phyloP scores from a whole-genome alignment of 345 rosid species.

The Hibiscus syriacus region DNA sequence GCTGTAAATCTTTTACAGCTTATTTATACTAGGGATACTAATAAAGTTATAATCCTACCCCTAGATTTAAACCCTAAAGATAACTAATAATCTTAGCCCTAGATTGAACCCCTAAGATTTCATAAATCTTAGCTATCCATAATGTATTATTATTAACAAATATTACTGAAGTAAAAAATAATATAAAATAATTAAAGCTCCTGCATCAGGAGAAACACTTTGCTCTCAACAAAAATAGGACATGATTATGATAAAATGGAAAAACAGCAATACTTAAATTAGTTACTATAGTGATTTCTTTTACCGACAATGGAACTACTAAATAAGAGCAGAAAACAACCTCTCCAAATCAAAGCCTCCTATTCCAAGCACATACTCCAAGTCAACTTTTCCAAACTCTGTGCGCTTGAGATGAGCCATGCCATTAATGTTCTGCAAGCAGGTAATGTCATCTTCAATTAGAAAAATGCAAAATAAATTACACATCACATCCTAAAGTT shows the following conservation, averaged over 20 bases:
- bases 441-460: slow-evolving; percentile 13
- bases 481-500: neutral
- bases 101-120: too few relatives aligned
- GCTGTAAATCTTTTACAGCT: too few relatives aligned
- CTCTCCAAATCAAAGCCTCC: slow-evolving; percentile 98
- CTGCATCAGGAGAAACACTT: neutral
- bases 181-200: neutral
- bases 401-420: slow-evolving; percentile 78
- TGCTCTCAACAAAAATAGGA: neutral
- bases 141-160: too few relatives aligned
- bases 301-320: neutral
- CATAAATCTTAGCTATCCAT: too few relatives aligned
- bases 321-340: slow-evolving; percentile 28
- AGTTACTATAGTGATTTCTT: neutral
- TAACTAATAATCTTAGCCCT: too few relatives aligned
- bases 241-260: neutral
- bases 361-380: slow-evolving; percentile 94
- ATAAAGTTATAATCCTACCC: too few relatives aligned
- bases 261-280: neutral
- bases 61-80: too few relatives aligned
- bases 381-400: slow-evolving; percentile 78
- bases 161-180: neutral
- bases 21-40: too few relatives aligned
- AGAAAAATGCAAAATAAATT: neutral
- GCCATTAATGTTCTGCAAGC: slow-evolving; percentile 56